These are phyloP conservation scores for Beauveria brongniartii DNA, from an alignment of 2,329 filamentous ascomycete genomes.

Conservation along the genomic window DNA sequence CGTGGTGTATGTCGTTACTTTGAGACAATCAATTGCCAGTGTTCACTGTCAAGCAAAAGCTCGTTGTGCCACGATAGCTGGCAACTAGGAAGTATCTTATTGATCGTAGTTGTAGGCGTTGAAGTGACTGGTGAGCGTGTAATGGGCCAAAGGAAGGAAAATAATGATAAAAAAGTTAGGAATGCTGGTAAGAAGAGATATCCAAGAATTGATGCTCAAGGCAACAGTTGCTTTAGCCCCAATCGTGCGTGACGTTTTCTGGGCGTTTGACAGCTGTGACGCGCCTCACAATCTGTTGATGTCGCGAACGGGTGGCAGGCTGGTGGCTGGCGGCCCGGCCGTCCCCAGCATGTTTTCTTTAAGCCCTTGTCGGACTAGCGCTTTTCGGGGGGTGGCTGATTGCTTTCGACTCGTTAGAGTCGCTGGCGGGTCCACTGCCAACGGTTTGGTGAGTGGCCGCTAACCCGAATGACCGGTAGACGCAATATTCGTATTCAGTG, in stretches of 20 bases:
- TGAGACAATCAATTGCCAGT: neutral
- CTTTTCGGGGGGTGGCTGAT: neutral
- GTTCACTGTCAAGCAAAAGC: neutral
- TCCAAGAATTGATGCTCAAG: neutral
- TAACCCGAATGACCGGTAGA: too few species aligned
- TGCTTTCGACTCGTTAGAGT: neutral
- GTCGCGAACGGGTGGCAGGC: constrained; percentile 2
- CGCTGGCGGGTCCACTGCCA: neutral
- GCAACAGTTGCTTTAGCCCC: neutral
- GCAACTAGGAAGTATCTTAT: neutral
- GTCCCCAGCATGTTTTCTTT: constrained; percentile 5
- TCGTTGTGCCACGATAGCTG: neutral
- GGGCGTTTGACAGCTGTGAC: constrained; percentile 4
- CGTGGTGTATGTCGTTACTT: neutral
- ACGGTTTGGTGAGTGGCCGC: neutral
- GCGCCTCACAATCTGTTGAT: constrained; percentile 6
- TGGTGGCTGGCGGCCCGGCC: neutral
- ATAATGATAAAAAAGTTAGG: neutral
- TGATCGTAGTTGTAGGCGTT: neutral
- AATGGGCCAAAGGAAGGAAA: neutral
- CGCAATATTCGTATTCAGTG: too few species aligned
- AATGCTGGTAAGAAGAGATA: neutral
- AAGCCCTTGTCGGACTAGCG: constrained; percentile 1
- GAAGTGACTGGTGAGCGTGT: neutral
- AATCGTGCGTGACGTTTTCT: neutral